phyloP scores from a whole-genome alignment of 768 basidiomycete genomes.

The Tephrocybe sp. region DNA sequence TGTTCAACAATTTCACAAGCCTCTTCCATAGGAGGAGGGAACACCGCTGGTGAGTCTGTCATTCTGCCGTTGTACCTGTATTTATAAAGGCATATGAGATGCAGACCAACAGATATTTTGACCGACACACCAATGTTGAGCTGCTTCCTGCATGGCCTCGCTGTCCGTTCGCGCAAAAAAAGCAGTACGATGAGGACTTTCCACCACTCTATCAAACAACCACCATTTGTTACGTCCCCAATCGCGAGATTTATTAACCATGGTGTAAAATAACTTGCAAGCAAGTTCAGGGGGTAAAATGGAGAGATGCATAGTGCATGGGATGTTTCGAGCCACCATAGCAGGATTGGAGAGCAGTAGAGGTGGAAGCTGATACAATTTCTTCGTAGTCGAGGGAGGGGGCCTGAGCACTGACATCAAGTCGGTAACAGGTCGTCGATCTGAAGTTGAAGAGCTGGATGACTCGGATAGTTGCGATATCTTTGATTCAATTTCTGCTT shows the following conservation, averaged over 20 bases:
- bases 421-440: conserved; percentile 36
- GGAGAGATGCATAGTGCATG: conserved; percentile 72
- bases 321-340: conserved; percentile 67
- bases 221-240: conserved; percentile 85
- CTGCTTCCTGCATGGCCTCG: conserved; percentile 67
- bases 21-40: conserved; percentile 74
- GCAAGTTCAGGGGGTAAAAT: conserved; percentile 76
- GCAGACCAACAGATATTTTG: neutral
- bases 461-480: no score
- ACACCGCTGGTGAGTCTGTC: conserved; percentile 54
- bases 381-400: conserved; percentile 36
- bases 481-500: neutral
- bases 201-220: conserved; percentile 79
- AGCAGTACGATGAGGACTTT: conserved; percentile 81
- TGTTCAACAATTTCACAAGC: conserved; percentile 72
- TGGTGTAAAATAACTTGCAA: conserved; percentile 69
- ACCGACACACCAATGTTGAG: conserved; percentile 64
- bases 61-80: conserved; percentile 78
- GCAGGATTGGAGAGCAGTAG: conserved; percentile 60
- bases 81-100: conserved; percentile 6
- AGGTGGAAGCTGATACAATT: conserved; percentile 51
- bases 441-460: conserved; percentile 10
- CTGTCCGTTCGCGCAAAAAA: conserved; percentile 66
- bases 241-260: conserved; percentile 57
- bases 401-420: conserved; percentile 60